These are phyloP conservation scores for Patellifolia procumbens DNA, from an alignment of 179 eudicot species.

Conservation along the genomic window DNA sequence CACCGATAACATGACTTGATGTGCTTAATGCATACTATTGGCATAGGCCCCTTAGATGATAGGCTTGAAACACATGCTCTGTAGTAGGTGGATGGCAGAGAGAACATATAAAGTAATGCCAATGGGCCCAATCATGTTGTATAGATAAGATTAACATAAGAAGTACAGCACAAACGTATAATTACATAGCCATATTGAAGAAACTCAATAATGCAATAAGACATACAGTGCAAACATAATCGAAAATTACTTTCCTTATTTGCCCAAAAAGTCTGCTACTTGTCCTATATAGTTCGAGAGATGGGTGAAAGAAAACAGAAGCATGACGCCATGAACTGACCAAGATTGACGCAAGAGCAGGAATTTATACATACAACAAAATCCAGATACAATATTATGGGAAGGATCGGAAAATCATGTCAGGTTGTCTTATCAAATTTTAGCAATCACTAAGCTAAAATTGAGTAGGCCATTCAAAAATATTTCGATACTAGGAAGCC, in stretches of 20 bases:
- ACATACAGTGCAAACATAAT: not conserved
- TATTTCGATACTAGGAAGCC: not conserved
- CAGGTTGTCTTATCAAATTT: not conserved
- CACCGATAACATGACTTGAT: not conserved
- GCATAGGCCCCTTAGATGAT: not conserved
- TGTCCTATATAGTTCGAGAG: not conserved
- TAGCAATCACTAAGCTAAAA: not conserved
- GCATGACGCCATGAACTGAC: not conserved
- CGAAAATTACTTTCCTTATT: too few species aligned
- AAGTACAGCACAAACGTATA: not conserved
- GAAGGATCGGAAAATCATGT: too few species aligned
- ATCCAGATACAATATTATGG: not conserved
- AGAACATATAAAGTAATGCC: not conserved
- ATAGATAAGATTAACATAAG: not conserved
- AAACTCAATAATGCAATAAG: not conserved
- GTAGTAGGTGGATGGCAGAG: not conserved
- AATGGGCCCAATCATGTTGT: not conserved
- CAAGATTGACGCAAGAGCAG: constrained; percentile 2
- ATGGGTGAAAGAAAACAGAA: not conserved
- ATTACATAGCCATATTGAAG: not conserved
- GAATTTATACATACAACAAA: not conserved
- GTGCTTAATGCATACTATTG: not conserved
- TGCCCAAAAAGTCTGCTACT: too few species aligned
- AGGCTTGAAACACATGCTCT: too few species aligned
- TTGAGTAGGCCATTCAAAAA: not conserved